Percentiles rank a stretch among this genome's conserved stretches.
phyloP scores from a whole-genome alignment of 2,329 filamentous ascomycete genomes.

The Aspergillus intermedius region DNA sequence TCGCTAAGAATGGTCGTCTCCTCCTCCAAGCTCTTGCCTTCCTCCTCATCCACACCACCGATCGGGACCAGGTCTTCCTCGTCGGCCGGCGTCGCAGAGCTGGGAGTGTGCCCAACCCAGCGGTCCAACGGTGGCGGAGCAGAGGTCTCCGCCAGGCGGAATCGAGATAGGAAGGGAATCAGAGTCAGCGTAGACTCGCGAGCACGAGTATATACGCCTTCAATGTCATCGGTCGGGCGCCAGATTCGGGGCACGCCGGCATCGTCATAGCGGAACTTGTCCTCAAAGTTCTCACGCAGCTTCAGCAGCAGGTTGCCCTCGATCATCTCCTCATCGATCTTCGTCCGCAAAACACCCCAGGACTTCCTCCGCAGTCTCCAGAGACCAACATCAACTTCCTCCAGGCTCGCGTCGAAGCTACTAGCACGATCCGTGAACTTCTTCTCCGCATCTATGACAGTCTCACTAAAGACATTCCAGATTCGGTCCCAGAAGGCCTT shows the following conservation, averaged over 20 bases:
- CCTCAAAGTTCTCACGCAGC: constrained; percentile 95
- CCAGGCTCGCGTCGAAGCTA: constrained; percentile 86
- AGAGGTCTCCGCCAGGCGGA: constrained; percentile 68
- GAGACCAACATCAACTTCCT: constrained; percentile 85
- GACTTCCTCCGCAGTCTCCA: constrained; percentile 92
- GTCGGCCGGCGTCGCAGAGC: constrained; percentile 68
- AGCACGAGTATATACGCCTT: constrained; percentile 86
- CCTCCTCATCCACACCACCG: constrained; percentile 88
- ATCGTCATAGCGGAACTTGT: constrained; percentile 98
- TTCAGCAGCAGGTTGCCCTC: constrained; percentile 94
- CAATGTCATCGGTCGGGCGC: constrained; percentile 94
- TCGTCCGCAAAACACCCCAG: constrained; percentile 82
- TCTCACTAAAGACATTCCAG: constrained; percentile 76
- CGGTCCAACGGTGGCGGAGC: constrained; percentile 72
- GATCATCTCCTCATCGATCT: constrained; percentile 96
- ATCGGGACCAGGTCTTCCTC: constrained; percentile 87
- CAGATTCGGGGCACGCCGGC: constrained; percentile 91
- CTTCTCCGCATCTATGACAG: constrained; percentile 76
- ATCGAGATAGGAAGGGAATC: constrained; percentile 80
- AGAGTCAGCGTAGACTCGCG: constrained; percentile 86
- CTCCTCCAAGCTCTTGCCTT: constrained; percentile 88
- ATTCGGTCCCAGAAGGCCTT: constrained; percentile 93
- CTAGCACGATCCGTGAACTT: constrained; percentile 82
- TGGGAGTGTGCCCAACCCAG: constrained; percentile 75
- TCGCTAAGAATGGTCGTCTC: constrained; percentile 94